Base-by-base conservation (phyloP, 352 stramenopile species). In the Hyaloperonospora brassicae region DNA sequence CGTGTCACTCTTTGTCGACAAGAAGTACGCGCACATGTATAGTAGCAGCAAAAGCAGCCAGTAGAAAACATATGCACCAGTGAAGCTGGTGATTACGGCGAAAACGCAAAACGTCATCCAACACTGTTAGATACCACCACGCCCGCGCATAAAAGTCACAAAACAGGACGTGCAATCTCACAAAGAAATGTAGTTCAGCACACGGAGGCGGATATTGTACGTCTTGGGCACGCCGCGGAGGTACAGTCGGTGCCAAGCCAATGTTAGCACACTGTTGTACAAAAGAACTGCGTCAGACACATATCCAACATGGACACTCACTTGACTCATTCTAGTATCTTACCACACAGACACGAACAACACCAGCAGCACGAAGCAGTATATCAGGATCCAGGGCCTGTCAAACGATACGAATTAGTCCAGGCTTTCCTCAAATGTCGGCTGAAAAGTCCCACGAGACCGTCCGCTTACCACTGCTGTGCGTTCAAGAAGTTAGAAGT, bases 21-120 rank as follows among this genome's bases (percentile, higher is more conserved):
- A 67, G 58, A 94, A 94, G 61, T 92, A 94, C n/a, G 84, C 83
- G 57, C 74, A 92, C 84, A 94, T 94, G 77, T 92, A 94, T 55
- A 94, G 59, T 21, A 94, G 62, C 14, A 94, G 59, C 47, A 94
- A 50, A 5, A 94, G 72, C 34, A 94, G 67, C 84, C 84, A 94
- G 64, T 94, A 94, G 59, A 94, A 94, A 11, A 94, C 84, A 52
- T 91, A 89, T 23, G 84, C 84, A 25, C 84, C 84, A 0, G 76
- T 91, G 52, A 94, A 94, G 52, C 79, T 89, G 45, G 14, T 55
- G 5, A 55, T 31, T 45, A 21, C n/a, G 51, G 3, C 3, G 27
- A 34, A 55, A 49, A n/a, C 34, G 50, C 38, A 52, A 27, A 43
- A 47, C 5, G 17, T 17, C 17, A 17, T 17, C 40, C 5, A 14